Evolutionary conservation across 1,284 basidiomycete genomes (phyloP).

Genomic region (Ceratobasidium sp.): DNA sequence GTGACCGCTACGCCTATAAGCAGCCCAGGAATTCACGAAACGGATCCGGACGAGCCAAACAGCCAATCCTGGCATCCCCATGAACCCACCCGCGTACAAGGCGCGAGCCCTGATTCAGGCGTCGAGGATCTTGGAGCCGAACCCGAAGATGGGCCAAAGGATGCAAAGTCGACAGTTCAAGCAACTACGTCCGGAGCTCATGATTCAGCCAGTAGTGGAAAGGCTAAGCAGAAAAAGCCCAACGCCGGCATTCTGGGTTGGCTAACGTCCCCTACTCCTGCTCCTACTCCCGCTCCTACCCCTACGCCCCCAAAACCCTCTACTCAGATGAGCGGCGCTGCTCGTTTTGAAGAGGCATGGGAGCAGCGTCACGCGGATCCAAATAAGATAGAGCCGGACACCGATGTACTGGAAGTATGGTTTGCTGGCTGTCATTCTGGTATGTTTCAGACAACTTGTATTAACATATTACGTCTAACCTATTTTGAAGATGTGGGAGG

Average conservation of each 20-base stretch:
- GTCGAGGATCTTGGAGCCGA: slow-evolving; percentile 19
- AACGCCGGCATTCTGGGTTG: slow-evolving; percentile 31
- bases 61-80: slow-evolving; percentile 35
- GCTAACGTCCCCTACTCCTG: background rate
- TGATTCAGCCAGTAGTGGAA: slow-evolving; percentile 37
- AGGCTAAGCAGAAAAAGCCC: background rate
- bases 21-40: slow-evolving; percentile 8
- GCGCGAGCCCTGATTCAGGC: slow-evolving; percentile 37
- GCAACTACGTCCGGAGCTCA: slow-evolving; percentile 20
- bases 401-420: slow-evolving; percentile 51
- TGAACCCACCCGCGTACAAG: slow-evolving; percentile 28
- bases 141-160: background rate
- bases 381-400: slow-evolving; percentile 25
- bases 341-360: slow-evolving; percentile 23
- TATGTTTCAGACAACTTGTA: slow-evolving; percentile 3
- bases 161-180: background rate
- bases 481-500: slow-evolving; percentile 49
- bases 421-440: slow-evolving; percentile 47
- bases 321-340: slow-evolving; percentile 34
- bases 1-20: slow-evolving; percentile 12
- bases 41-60: slow-evolving; percentile 7
- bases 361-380: slow-evolving; percentile 20
- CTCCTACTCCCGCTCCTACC: too few relatives aligned
- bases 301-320: slow-evolving; percentile 14
- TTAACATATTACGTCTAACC: background rate